Base-by-base conservation (phyloP, 306 rosid species). In the Herpetospermum pedunculosum region DNA sequence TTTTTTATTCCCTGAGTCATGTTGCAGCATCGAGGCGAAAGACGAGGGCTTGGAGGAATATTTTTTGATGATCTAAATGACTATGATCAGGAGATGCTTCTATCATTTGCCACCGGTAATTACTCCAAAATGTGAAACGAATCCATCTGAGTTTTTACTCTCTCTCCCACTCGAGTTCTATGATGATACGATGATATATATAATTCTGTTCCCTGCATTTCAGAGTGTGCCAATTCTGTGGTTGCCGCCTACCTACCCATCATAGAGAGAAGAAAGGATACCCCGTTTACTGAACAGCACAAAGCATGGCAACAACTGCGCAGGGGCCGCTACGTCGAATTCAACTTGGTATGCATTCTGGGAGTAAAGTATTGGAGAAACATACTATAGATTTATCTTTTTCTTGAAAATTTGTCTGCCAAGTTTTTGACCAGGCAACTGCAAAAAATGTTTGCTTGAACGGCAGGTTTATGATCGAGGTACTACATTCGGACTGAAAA, bases 41-140 rank as follows among this genome's bases (percentile, higher is more conserved):
- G 98, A 78, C 83, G 98, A 72, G 98, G 98, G 12, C 97, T 94
- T 75, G 98, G 98, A 64, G 98, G 98, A 77, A 91, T 94, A 79
- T 94, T 91, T 88, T 94, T 94, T 57, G 97, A 94, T 48, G 98
- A 94, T 85, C 82, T 94, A 64, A 94, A 94, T 76, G 92, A 91
- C 83, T 88, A 89, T 82, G 96, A 94, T 78, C 98, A 89, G 84
- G 98, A 91, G 90, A 94, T 94, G 97, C 97, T 94, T 53, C 96
- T 94, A 79, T 83, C 98, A 67, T 94, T 94, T 81, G 88, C 98
- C 71, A 91, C 92, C 9, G 97, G 98, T 94, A 87, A 83, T 79
- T 82, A 25, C 64, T 81, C 70, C 60, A 38, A 52, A 75, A 58
- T 38, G 49, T 75, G 32, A 65, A 70, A 55, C 43, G 30, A 54